phyloP scores from a whole-genome alignment of 1,139 yeast genomes.

The Debaryomycetaceae sp. region DNA sequence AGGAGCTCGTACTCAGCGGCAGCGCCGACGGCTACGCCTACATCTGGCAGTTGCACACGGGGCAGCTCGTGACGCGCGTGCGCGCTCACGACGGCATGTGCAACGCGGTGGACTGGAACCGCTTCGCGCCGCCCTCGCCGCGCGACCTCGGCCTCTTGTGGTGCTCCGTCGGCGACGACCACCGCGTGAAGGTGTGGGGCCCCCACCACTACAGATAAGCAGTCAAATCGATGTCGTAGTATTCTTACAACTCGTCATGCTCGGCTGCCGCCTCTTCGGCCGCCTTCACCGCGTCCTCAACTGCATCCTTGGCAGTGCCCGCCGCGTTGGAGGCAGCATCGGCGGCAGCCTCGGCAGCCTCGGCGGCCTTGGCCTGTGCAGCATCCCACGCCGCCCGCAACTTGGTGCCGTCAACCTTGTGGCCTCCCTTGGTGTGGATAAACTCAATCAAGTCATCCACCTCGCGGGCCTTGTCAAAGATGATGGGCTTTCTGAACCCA shows the following conservation, averaged over 20 bases:
- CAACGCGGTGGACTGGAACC: conserved; percentile 77
- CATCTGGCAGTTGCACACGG: conserved; percentile 75
- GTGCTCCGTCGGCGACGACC: conserved; percentile 87
- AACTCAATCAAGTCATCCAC: conserved; percentile 68
- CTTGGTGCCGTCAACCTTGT: conserved; percentile 49
- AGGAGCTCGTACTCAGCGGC: conserved; percentile 72
- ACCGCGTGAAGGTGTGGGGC: conserved; percentile 64
- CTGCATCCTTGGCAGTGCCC: conserved; percentile 15
- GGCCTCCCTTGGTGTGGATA: conserved; percentile 60
- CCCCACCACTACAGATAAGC: conserved; percentile 13
- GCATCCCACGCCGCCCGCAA: conserved; percentile 14
- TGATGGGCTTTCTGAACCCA: conserved; percentile 58
- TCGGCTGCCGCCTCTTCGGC: conserved; percentile 8
- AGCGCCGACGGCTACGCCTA: conserved; percentile 78
- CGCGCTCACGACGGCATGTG: conserved; percentile 66
- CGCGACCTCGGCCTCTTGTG: conserved; percentile 49
- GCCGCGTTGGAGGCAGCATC: conserved; percentile 9
- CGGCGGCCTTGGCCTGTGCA: conserved; percentile 25
- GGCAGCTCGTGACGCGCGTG: conserved; percentile 57
- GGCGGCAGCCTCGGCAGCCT: conserved; percentile 23
- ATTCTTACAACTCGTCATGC: conserved; percentile 42
- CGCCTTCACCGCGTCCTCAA: too few species aligned
- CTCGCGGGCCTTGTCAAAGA: conserved; percentile 69
- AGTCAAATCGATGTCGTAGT: not conserved
- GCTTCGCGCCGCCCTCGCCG: conserved; percentile 10